Evolutionary conservation across 2,329 filamentous ascomycete genomes (phyloP).

Genomic region (Blastomyces silverae): DNA sequence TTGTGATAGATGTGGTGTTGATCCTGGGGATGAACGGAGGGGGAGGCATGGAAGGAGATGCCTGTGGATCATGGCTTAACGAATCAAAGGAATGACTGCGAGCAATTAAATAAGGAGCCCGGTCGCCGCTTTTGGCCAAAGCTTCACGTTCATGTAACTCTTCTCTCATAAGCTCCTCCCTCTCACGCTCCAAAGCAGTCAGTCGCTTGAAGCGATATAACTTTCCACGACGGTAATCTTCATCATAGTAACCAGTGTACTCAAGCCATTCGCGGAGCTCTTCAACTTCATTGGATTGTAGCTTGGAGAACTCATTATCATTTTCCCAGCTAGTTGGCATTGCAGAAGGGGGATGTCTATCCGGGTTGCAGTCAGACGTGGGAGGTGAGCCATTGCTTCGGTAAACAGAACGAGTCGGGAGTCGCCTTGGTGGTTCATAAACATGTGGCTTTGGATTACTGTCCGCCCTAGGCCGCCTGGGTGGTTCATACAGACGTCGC

Average conservation of each 20-base stretch:
- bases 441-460: background rate
- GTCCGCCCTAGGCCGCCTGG: conserved; percentile 9
- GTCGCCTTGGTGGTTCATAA: no score
- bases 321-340: conserved; percentile 8
- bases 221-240: conserved; percentile 28
- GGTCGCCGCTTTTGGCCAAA: conserved; percentile 12
- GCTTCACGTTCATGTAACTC: conserved; percentile 20
- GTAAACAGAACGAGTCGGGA: background rate
- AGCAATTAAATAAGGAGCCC: background rate
- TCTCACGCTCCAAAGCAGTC: conserved; percentile 30
- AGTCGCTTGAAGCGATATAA: conserved; percentile 23
- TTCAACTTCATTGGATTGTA: conserved; percentile 17
- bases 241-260: conserved; percentile 33
- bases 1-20: background rate
- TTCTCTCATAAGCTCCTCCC: conserved; percentile 21
- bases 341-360: background rate
- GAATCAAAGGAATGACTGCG: background rate
- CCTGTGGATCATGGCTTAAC: background rate
- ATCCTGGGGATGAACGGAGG: conserved; percentile 1
- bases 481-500: conserved; percentile 20
- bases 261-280: conserved; percentile 35
- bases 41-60: conserved; percentile 13
- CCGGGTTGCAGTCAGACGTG: background rate
- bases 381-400: background rate
- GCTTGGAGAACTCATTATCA: conserved; percentile 19